phyloP scores from a whole-genome alignment of 768 basidiomycete species.

The Collybia nuda region DNA sequence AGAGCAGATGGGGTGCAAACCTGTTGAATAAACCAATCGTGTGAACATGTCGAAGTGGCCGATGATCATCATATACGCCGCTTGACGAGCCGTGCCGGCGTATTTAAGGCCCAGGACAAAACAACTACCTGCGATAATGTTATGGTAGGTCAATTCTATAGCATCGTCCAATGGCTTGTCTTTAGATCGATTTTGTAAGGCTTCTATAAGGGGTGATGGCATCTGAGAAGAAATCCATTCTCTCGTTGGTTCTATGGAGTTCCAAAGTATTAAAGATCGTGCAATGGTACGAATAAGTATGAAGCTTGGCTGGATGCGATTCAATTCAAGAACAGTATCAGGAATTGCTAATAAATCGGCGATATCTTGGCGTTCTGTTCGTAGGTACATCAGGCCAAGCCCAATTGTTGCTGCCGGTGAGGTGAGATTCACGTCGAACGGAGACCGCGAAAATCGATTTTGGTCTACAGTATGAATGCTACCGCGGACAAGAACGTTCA shows the following conservation, averaged over 20 bases:
- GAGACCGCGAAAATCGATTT: constrained; percentile 32
- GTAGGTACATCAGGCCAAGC: constrained; percentile 90
- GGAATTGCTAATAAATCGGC: constrained; percentile 86
- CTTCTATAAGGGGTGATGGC: constrained; percentile 61
- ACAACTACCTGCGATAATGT: constrained; percentile 88
- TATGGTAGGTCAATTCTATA: constrained; percentile 87
- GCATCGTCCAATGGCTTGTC: constrained; percentile 62
- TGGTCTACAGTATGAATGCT: constrained; percentile 56
- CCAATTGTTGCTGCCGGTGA: constrained; percentile 91
- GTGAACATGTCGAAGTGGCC: constrained; percentile 81
- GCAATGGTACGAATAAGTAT: constrained; percentile 80
- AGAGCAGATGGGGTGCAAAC: constrained; percentile 32
- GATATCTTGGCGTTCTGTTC: constrained; percentile 80
- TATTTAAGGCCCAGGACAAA: constrained; percentile 91
- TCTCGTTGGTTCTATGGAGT: constrained; percentile 63
- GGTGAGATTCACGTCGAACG: constrained; percentile 87
- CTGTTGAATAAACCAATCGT: constrained; percentile 62
- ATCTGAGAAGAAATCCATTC: constrained; percentile 76
- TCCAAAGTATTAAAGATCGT: constrained; percentile 85
- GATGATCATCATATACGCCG: constrained; percentile 83
- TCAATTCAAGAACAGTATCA: constrained; percentile 73
- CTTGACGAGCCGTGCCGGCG: constrained; percentile 89
- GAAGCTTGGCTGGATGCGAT: constrained; percentile 86
- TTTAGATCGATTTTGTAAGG: constrained; percentile 52
- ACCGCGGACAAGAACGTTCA: constrained; percentile 69